These are phyloP conservation scores for Chaetomium olivaceum DNA, from an alignment of 2,329 filamentous ascomycete genomes.

Conservation along the genomic window DNA sequence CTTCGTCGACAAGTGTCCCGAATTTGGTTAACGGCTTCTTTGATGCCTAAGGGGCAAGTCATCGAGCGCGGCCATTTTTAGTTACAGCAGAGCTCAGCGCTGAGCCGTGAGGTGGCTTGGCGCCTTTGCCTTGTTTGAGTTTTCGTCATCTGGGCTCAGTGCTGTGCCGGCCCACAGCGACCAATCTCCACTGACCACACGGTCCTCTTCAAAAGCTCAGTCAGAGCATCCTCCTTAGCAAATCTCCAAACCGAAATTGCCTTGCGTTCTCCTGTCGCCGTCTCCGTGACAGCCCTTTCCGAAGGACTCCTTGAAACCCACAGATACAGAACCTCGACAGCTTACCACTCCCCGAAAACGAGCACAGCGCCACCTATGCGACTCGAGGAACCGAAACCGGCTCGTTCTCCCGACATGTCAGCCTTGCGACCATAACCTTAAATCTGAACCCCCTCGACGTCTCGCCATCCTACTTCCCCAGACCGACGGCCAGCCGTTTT, in stretches of 20 bases:
- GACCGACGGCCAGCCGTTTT: slow-evolving; percentile 13
- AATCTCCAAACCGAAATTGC: slow-evolving; percentile 19
- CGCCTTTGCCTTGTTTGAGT: slow-evolving; percentile 24
- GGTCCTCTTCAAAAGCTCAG: slow-evolving; percentile 24
- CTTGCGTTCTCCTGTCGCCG: background rate
- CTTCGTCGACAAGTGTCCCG: background rate
- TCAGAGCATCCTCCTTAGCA: slow-evolving; percentile 6
- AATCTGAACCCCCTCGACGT: slow-evolving; percentile 5
- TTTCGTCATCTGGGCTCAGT: slow-evolving; percentile 25
- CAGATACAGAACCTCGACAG: slow-evolving; percentile 3
- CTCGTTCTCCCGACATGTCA: slow-evolving; percentile 28
- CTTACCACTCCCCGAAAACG: background rate
- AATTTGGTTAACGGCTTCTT: background rate
- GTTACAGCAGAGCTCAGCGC: background rate
- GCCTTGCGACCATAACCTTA: slow-evolving; percentile 23
- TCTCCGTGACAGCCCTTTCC: background rate
- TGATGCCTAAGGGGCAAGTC: background rate
- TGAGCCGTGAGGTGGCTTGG: slow-evolving; percentile 22
- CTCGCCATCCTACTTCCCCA: background rate
- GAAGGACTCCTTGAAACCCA: background rate
- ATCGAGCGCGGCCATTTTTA: background rate
- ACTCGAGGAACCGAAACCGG: slow-evolving; percentile 19
- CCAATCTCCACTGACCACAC: slow-evolving; percentile 27
- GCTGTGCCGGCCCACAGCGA: slow-evolving; percentile 10
- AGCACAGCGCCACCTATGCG: slow-evolving; percentile 26